Percentiles rank a stretch among this genome's conserved stretches.
phyloP scores from a whole-genome alignment of 1,139 yeast genomes.

The Yamadazyma conglobata region DNA sequence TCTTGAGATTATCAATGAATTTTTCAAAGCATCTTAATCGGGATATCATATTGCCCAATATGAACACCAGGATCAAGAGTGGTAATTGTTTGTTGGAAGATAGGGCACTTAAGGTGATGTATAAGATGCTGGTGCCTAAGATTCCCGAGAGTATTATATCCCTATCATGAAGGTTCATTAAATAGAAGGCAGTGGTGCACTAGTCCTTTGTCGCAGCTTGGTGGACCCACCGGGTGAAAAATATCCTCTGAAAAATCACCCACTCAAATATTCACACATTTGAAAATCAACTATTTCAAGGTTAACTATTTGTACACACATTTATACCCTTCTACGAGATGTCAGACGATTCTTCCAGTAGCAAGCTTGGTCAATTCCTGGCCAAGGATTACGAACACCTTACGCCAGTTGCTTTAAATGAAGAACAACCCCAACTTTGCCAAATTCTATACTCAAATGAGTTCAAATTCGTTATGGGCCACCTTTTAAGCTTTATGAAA shows the following conservation, averaged over 20 bases:
- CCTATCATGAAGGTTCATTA: conserved; percentile 11
- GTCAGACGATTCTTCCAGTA: no score
- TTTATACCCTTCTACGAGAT: no score
- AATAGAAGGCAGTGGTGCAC: not conserved
- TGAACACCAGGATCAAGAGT: conserved; percentile 25
- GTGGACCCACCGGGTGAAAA: no score
- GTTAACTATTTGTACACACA: no score
- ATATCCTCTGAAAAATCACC: not conserved
- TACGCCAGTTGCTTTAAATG: conserved; percentile 38
- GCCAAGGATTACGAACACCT: conserved; percentile 32
- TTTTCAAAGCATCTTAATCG: conserved; percentile 18
- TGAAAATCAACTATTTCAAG: no score
- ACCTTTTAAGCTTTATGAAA: conserved; percentile 58
- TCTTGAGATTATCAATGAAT: conserved; percentile 6
- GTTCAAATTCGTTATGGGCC: conserved; percentile 59
- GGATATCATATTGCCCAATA: conserved; percentile 32
- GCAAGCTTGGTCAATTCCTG: no score
- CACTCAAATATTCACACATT: conserved; percentile 1
- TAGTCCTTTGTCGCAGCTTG: no score
- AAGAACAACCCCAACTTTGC: conserved; percentile 56
- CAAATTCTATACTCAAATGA: conserved; percentile 76
- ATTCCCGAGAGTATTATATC: conserved; percentile 9
- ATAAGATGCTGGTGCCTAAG: conserved; percentile 10
- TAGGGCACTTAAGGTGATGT: conserved; percentile 10
- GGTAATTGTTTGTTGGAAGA: conserved; percentile 25